phyloP scores from a whole-genome alignment of 2,329 filamentous ascomycete species.

The Fusarium sp. region DNA sequence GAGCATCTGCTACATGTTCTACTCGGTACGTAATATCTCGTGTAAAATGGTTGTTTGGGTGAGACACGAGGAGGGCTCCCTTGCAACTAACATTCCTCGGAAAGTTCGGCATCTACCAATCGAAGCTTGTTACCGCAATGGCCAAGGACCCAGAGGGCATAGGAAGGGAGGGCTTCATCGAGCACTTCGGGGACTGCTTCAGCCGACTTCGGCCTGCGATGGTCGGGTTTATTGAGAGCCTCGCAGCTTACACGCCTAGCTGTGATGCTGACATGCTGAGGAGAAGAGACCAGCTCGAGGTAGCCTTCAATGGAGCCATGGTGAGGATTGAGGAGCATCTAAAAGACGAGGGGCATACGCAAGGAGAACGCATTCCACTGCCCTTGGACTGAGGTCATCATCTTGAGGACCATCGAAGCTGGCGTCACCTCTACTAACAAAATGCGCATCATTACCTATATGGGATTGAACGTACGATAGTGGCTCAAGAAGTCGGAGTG shows the following conservation, averaged over 20 bases:
- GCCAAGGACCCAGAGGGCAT: constrained; percentile 6
- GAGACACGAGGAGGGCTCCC: background rate
- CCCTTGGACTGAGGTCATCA: constrained; percentile 22
- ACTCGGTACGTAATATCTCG: constrained; percentile 13
- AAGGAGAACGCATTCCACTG: constrained; percentile 22
- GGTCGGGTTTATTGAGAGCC: constrained; percentile 5
- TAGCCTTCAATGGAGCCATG: constrained; percentile 8
- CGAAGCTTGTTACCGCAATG: constrained; percentile 16
- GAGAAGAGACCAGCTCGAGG: constrained; percentile 19
- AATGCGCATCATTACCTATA: constrained; percentile 1
- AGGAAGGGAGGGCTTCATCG: constrained; percentile 12
- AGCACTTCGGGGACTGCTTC: constrained; percentile 30
- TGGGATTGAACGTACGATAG: constrained; percentile 1
- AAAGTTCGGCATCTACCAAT: constrained; percentile 21
- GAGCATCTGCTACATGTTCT: constrained; percentile 16
- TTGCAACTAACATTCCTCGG: constrained; percentile 11
- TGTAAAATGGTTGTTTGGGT: background rate
- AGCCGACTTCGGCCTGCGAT: constrained; percentile 8
- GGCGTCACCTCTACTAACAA: constrained; percentile 2
- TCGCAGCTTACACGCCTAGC: constrained; percentile 9
- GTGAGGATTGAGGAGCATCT: constrained; percentile 5
- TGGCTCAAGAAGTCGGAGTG: constrained; percentile 4
- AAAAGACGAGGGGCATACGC: background rate
- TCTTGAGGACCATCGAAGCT: background rate
- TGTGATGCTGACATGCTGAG: constrained; percentile 22